phyloP scores from a whole-genome alignment of 164 flowering plant genomes.

The Magnolia kwangsiensis region DNA sequence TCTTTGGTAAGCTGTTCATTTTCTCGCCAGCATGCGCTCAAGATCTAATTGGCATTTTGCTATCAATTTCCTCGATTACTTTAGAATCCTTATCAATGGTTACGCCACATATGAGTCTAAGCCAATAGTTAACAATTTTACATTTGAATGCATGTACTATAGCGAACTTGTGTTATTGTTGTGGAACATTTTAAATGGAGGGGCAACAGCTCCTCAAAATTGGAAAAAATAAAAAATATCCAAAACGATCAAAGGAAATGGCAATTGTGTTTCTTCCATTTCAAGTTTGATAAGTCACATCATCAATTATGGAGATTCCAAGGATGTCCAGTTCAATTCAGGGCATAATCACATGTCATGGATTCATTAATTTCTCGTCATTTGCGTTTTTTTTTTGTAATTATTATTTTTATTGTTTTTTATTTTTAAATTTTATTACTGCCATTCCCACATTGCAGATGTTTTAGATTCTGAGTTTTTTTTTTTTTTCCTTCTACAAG shows the following conservation, averaged over 20 bases:
- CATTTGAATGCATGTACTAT: background rate
- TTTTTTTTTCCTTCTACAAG: too few species aligned
- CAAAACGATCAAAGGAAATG: too few species aligned
- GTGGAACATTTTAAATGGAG: background rate
- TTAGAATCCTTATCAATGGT: background rate
- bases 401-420: too few species aligned
- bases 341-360: background rate
- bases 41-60: background rate
- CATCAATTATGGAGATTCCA: background rate
- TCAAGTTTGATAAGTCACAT: background rate
- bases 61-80: background rate
- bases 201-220: background rate
- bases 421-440: too few species aligned
- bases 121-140: background rate
- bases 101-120: background rate
- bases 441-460: too few species aligned
- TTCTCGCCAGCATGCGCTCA: background rate
- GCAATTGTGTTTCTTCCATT: too few species aligned
- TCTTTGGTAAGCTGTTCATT: constrained; percentile 24
- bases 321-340: background rate
- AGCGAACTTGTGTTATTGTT: background rate
- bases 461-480: too few species aligned
- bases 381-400: too few species aligned
- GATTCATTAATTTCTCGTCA: too few species aligned
- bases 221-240: background rate